Conservation (phyloP, 75 land plant species). For the Pseudotsuga menziesii region DNA sequence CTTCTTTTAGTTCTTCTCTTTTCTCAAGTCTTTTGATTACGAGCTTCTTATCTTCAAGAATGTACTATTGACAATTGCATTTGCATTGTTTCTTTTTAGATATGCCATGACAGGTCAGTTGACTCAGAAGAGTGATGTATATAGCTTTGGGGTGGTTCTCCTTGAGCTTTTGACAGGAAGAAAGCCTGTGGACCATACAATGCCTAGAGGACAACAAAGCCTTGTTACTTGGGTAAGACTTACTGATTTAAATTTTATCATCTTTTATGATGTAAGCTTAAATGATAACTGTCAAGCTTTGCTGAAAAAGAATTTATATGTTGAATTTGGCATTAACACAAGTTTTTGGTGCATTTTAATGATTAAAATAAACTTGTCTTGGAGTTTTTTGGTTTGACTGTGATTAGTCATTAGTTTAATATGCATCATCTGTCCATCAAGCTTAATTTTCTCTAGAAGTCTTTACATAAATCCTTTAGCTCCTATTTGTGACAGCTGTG, state of each 20-base stretch:
- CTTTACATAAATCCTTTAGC: not conserved
- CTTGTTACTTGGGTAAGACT: conserved; percentile 70
- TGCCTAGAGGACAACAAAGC: conserved; percentile 82
- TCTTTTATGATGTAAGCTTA: not conserved
- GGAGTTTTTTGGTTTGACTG: not conserved
- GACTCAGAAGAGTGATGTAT: conserved; percentile 77
- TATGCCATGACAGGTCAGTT: conserved; percentile 85
- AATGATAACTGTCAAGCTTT: conserved; percentile 1
- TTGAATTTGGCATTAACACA: not conserved
- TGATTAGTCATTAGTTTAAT: not conserved
- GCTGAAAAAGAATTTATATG: not conserved
- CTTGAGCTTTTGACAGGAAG: conserved; percentile 72
- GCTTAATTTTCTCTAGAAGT: not conserved
- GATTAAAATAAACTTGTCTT: not conserved
- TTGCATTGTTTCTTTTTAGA: conserved; percentile 24
- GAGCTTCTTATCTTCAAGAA: not conserved
- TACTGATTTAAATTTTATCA: not conserved
- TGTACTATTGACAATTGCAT: conserved; percentile 4
- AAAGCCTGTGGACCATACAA: conserved; percentile 77
- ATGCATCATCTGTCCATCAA: not conserved
- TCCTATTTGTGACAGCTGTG: not conserved
- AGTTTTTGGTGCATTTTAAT: not conserved
- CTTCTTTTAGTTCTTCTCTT: too few relatives aligned
- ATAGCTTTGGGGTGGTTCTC: conserved; percentile 76
- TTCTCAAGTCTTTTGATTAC: too few relatives aligned